Conservation (phyloP, 176 grass and related monocot species). For the Phyllostachys edulis region DNA sequence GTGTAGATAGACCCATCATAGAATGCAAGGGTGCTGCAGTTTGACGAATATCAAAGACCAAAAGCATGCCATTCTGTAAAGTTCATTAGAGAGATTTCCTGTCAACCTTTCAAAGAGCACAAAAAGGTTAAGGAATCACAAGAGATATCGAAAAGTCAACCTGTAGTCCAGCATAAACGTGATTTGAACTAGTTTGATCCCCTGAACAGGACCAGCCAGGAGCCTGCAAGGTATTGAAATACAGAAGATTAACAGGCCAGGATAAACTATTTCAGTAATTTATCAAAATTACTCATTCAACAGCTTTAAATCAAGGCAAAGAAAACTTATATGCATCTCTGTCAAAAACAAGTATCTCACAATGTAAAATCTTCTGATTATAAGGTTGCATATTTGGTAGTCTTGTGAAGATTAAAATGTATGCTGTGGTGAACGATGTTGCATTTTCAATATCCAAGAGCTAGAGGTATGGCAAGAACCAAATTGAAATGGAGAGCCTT, state of each 20-base stretch:
- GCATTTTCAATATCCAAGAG: conserved; percentile 5
- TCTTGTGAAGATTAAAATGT: background rate
- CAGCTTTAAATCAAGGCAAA: conserved; percentile 7
- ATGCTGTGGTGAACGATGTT: background rate
- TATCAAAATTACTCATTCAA: background rate
- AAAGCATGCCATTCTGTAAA: conserved; percentile 83
- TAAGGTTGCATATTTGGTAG: background rate
- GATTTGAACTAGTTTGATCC: conserved; percentile 44
- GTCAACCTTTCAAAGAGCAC: conserved; percentile 38
- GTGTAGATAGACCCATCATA: conserved; percentile 52
- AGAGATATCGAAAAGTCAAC: conserved; percentile 38
- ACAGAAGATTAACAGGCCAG: conserved; percentile 22
- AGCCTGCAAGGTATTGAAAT: conserved; percentile 52
- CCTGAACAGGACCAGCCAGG: conserved; percentile 88
- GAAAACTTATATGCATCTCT: background rate
- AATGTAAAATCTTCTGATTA: background rate
- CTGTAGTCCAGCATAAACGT: conserved; percentile 86
- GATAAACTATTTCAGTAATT: conserved; percentile 13
- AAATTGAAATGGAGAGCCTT: conserved; percentile 10
- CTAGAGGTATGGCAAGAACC: background rate
- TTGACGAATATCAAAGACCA: conserved; percentile 90
- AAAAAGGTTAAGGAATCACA: conserved; percentile 17
- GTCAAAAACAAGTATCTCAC: background rate
- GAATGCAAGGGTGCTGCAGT: conserved; percentile 58
- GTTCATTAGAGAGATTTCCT: conserved; percentile 39